phyloP scores from a whole-genome alignment of 1,284 basidiomycete genomes.

The Irpex lacteus region DNA sequence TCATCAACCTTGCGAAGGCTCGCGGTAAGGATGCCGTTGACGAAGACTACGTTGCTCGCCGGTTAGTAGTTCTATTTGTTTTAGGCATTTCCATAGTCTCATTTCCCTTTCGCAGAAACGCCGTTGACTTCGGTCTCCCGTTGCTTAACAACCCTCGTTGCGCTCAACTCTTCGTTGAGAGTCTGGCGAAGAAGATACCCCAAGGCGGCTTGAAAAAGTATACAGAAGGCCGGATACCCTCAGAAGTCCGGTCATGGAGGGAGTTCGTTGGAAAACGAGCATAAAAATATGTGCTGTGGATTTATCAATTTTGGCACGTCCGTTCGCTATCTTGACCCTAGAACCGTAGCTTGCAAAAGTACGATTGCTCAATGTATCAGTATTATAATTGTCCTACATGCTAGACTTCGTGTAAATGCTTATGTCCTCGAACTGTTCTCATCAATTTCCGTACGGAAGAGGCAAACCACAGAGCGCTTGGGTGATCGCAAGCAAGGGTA shows the following conservation, averaged over 20 bases:
- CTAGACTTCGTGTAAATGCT: neutral
- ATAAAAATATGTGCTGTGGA: slow-evolving; percentile 28
- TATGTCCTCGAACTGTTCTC: neutral
- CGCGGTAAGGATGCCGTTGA: slow-evolving; percentile 81
- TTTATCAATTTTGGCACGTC: neutral
- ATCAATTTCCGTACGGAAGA: neutral
- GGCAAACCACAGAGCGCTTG: neutral
- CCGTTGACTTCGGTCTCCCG: slow-evolving; percentile 89
- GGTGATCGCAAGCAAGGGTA: neutral
- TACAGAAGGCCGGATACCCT: slow-evolving; percentile 87
- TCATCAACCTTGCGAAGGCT: slow-evolving; percentile 89
- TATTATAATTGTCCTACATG: neutral
- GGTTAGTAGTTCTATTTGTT: slow-evolving; percentile 41
- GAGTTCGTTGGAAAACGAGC: slow-evolving; percentile 79
- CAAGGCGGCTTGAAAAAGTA: slow-evolving; percentile 82
- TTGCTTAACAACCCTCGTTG: slow-evolving; percentile 90
- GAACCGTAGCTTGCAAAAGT: slow-evolving; percentile 10
- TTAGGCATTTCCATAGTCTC: slow-evolving; percentile 5
- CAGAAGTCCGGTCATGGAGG: slow-evolving; percentile 89
- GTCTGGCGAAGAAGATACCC: slow-evolving; percentile 86
- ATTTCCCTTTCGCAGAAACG: slow-evolving; percentile 54
- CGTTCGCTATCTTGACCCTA: neutral
- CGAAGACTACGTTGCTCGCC: slow-evolving; percentile 95
- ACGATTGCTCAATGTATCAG: neutral
- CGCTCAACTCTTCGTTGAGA: slow-evolving; percentile 90